Base-by-base conservation (phyloP, 2,329 filamentous ascomycete species). In the Nothophoma quercina region DNA sequence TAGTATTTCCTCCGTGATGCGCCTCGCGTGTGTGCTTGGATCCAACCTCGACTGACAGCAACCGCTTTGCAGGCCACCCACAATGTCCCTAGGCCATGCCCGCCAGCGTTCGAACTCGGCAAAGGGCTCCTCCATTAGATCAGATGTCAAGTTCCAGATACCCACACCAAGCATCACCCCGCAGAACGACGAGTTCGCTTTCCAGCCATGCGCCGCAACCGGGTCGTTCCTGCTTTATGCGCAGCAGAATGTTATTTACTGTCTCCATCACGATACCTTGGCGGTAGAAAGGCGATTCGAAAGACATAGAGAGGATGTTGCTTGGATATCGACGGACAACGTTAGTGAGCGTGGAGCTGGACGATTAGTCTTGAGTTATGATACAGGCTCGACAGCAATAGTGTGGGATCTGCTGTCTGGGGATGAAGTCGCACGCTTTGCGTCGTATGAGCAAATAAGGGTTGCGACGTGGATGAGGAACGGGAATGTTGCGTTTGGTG, bases 351-450 rank as follows among this genome's bases (percentile, higher is more conserved):
- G 86, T 55, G 93, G 93, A 3, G 88, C 88, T 1, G 95, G 93
- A 22, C 83, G 93, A 58, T 78, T 96, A 55, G 92, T 96, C 2
- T 91, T 96, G 56, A 98, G 92, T 77, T 97, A 96, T 68, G 95
- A 99, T 79, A 85, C 85, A 15, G 88, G 91, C 29, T 90, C 93
- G 74, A 96, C 91, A 1, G 91, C 93, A 4, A 96, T 98, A 69
- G 91, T 98, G 7, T 99, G 95, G 95, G 93, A 99, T 76, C 82
- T 97, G 55, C 86, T 96, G 78, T 96, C 91, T 0, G 95, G 95
- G 40, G 87, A 92, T 54, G 92, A 97, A 75, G 84, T 97, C 52
- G 88, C 93, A 30, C 85, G 93, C n/a, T 98, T 98, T 77, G 88
- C 88, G 19, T 95, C 93, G 0, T 97, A 96, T 69, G 91, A 96